These are phyloP conservation scores for Pythium graminicola DNA, from an alignment of 352 stramenopile species.

Conservation along the genomic window DNA sequence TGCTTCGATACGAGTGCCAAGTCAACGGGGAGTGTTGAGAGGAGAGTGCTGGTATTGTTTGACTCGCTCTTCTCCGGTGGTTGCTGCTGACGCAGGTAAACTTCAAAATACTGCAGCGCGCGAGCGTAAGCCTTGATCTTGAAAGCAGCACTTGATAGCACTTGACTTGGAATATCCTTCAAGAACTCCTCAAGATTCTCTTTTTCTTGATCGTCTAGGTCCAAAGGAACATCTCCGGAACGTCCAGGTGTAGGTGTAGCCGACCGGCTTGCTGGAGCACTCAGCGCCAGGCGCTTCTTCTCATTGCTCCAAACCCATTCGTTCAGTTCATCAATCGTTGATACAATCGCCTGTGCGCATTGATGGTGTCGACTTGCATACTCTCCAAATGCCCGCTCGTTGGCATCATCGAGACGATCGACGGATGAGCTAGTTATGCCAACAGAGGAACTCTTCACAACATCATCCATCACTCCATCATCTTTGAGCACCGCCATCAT, in stretches of 20 bases:
- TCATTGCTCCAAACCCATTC: constrained; percentile 84
- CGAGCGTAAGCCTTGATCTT: constrained; percentile 37
- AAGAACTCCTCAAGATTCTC: constrained; percentile 41
- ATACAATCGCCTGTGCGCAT: constrained; percentile 81
- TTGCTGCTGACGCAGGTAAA: constrained; percentile 32
- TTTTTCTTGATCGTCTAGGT: constrained; percentile 38
- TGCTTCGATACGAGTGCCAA: constrained; percentile 27
- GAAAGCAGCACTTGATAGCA: constrained; percentile 32
- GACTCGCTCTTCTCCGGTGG: constrained; percentile 13
- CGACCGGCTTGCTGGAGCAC: constrained; percentile 20
- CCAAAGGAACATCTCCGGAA: constrained; percentile 19
- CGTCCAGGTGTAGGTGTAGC: constrained; percentile 10
- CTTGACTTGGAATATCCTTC: constrained; percentile 34
- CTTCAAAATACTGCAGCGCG: constrained; percentile 42
- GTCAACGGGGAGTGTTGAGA: constrained; percentile 22
- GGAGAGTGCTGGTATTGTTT: constrained; percentile 11
- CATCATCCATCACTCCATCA: constrained; percentile 44
- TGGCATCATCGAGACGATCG: constrained; percentile 3
- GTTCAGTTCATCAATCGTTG: constrained; percentile 81
- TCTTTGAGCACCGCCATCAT: constrained; percentile 76
- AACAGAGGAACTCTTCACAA: background rate
- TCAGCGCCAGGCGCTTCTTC: constrained; percentile 67
- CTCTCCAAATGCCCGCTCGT: constrained; percentile 35
- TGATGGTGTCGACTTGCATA: constrained; percentile 77
- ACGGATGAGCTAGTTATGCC: background rate